Conservation (phyloP, 2,329 filamentous ascomycete genomes). For the Ophiosphaerella narmari region DNA sequence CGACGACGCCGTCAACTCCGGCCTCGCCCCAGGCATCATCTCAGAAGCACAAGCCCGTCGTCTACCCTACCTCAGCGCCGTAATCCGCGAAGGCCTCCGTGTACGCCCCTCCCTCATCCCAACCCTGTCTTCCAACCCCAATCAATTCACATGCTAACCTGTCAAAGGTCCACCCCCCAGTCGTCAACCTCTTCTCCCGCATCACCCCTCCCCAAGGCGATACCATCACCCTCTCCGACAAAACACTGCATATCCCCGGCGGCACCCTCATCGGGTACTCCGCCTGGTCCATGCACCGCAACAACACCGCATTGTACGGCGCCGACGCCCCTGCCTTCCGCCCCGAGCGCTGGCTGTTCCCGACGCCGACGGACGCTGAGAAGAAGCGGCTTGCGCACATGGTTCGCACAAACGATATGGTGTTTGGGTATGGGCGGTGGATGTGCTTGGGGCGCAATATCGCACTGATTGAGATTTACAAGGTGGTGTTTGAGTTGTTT, state of each 20-base stretch:
- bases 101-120: conserved; percentile 1
- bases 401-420: conserved; percentile 39
- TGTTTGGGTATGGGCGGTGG: conserved; percentile 46
- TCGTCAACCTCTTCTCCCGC: conserved; percentile 39
- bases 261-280: conserved; percentile 42
- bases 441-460: conserved; percentile 41
- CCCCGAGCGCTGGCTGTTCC: conserved; percentile 55
- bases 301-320: conserved; percentile 37
- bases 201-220: conserved; percentile 41
- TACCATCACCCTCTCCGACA: conserved; percentile 29
- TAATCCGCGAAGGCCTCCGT: conserved; percentile 54
- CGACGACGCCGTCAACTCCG: conserved; percentile 44
- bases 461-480: conserved; percentile 46
- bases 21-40: conserved; percentile 51
- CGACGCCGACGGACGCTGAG: conserved; percentile 22
- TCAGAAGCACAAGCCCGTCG: conserved; percentile 51
- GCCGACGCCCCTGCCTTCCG: conserved; percentile 53
- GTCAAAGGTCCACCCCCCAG: conserved; percentile 48
- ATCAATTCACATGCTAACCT: not conserved
- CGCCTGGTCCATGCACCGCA: conserved; percentile 39
- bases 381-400: conserved; percentile 36
- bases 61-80: conserved; percentile 53
- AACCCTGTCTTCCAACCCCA: not conserved
- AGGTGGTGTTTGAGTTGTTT: conserved; percentile 49
- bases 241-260: conserved; percentile 40